A percentile compares a stretch with the other conserved stretches of the same genome.
phyloP scores from a whole-genome alignment of 2,329 filamentous ascomycete genomes.

The Sporothrix brunneoviolacea region DNA sequence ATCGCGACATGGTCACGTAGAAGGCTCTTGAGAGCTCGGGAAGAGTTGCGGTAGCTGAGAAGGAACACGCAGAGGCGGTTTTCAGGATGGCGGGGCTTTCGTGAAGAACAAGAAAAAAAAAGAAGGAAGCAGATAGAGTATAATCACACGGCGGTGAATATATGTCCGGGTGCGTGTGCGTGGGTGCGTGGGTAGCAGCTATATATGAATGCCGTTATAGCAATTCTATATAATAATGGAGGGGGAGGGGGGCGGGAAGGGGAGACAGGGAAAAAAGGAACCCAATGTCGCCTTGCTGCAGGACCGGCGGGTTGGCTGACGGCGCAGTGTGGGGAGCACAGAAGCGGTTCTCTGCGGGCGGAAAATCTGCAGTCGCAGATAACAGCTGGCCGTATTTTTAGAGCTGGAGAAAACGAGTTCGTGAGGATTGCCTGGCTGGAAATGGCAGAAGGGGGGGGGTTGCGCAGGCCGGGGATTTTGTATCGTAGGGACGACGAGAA shows the following conservation, averaged over 20 bases:
- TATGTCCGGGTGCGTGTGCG: not conserved
- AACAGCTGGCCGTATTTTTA: not conserved
- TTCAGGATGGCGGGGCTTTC: no score
- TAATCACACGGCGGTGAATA: not conserved
- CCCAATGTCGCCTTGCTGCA: constrained; percentile 4
- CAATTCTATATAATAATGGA: not conserved
- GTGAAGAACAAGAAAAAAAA: not conserved
- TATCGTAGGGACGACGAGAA: constrained; percentile 6
- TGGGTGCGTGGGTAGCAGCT: not conserved
- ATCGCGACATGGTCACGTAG: constrained; percentile 52
- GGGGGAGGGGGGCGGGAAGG: not conserved
- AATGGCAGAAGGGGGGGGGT: not conserved
- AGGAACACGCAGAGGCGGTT: not conserved
- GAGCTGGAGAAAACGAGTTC: not conserved
- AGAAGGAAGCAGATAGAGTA: not conserved
- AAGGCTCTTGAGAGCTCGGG: not conserved
- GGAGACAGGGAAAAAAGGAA: not conserved
- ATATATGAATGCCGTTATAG: constrained; percentile 7
- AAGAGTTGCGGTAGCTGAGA: no score
- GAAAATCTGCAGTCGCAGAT: not conserved
- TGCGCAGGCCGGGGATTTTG: constrained; percentile 7
- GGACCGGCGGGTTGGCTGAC: constrained; percentile 6
- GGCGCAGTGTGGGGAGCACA: constrained; percentile 1
- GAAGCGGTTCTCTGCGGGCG: not conserved
- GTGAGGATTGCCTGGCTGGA: not conserved